Evolutionary conservation across 441 rosid species (phyloP), one percentile per base, ranked within the genome.

Genomic region (Sinapis alba): DNA sequence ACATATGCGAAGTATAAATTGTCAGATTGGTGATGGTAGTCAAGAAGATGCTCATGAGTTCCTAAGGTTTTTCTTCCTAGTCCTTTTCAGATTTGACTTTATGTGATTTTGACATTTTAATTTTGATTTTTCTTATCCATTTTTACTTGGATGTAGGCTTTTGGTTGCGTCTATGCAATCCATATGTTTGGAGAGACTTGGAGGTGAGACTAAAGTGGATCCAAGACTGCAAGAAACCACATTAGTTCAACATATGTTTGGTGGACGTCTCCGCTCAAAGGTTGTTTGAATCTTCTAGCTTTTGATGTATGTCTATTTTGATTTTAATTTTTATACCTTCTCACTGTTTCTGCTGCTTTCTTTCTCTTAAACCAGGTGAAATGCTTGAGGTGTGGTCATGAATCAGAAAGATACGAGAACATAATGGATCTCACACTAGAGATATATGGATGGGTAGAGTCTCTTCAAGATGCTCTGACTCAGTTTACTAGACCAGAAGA

Each of bases 1-100:
- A 5, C 94, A 88, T 74, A 84, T 90, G 84, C 88, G 82, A 50
- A 86, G 84, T 75, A 86, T 76, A 67, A 90, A 83, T 81, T 77
- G 85, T 67, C 96, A 89, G 78, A 89, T 89, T 81, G 94, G 97
- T 27, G 83, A 89, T 79, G 96, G 96, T 69, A 92, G 92, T 78
- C 96, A 90, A 78, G 96, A 92, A 88, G 97, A 92, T 83, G 97
- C 97, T 36, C 97, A 92, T 72, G 97, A 92, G 66, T 92, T 90
- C 85, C 78, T 90, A 84, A 90, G 97, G 97, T 92, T 45, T 47
- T 18, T 54, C 62, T 45, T 73, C 15, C 1, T 62, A 60, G 54
- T 53, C 74, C 71, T 51, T 41, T 73, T 43, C 19, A 41, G 43
- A 62, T 72, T 30, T 62, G 19, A 16, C 41, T 74, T 51, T 65